Evolutionary conservation across 345 rosid genomes (phyloP).

Genomic region (Brassica juncea): DNA sequence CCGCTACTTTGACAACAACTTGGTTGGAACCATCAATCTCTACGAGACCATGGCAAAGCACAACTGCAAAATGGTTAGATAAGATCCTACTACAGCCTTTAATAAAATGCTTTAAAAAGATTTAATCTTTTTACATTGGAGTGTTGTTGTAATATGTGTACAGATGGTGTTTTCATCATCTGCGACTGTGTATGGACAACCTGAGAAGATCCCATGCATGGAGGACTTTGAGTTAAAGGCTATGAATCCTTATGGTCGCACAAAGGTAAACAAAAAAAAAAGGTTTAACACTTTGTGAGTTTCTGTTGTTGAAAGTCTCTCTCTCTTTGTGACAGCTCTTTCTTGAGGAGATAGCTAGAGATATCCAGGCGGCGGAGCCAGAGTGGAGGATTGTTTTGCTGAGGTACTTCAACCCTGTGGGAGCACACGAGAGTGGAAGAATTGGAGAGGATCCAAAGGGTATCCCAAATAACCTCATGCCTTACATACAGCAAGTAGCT

Average conservation of each 20-base stretch:
- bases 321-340: slow-evolving; percentile 59
- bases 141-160: background rate
- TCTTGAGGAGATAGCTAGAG: slow-evolving; percentile 90
- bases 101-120: background rate
- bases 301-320: background rate
- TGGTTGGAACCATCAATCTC: slow-evolving; percentile 74
- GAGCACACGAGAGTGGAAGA: slow-evolving; percentile 88
- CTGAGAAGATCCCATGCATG: slow-evolving; percentile 76
- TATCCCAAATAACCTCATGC: slow-evolving; percentile 90
- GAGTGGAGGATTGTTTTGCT: slow-evolving; percentile 78
- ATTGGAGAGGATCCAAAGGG: slow-evolving; percentile 97
- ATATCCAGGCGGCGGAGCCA: slow-evolving; percentile 84
- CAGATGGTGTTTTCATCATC: slow-evolving; percentile 97
- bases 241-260: slow-evolving; percentile 94
- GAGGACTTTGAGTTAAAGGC: slow-evolving; percentile 73
- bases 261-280: slow-evolving; percentile 57
- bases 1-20: slow-evolving; percentile 77
- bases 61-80: slow-evolving; percentile 65
- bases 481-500: slow-evolving; percentile 93
- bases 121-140: background rate
- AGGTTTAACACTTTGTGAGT: slow-evolving; percentile 1
- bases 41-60: slow-evolving; percentile 73
- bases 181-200: slow-evolving; percentile 96
- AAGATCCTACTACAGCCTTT: slow-evolving; percentile 1
- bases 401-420: slow-evolving; percentile 95